phyloP scores from a whole-genome alignment of 2,329 filamentous ascomycete genomes.

The Ophiostoma himal-ulmi region DNA sequence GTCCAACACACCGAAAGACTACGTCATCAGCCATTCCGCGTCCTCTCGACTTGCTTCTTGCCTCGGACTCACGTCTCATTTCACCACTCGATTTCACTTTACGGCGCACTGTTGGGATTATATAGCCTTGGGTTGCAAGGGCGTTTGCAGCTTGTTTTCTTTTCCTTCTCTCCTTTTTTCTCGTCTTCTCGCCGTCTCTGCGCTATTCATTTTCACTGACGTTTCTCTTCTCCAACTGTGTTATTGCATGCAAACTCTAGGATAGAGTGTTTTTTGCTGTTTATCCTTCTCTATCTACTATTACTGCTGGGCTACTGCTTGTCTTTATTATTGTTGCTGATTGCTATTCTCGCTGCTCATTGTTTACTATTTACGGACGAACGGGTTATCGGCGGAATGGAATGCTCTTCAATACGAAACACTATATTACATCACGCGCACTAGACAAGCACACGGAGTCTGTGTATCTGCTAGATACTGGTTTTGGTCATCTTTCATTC shows the following conservation, averaged over 20 bases:
- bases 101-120: background rate
- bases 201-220: background rate
- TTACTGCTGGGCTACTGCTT: background rate
- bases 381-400: background rate
- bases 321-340: background rate
- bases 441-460: background rate
- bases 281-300: background rate
- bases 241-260: background rate
- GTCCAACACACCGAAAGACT: background rate
- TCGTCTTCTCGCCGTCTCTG: background rate
- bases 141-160: background rate
- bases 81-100: background rate
- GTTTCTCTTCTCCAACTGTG: background rate
- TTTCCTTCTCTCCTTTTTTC: background rate
- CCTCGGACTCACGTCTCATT: background rate
- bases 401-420: background rate
- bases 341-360: background rate
- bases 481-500: background rate
- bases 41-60: background rate
- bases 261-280: conserved; percentile 5
- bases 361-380: background rate
- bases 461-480: background rate
- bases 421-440: background rate
- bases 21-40: background rate
- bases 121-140: background rate